Percentiles rank a stretch among this genome's conserved stretches.
Conservation (phyloP, 148 eudicot species). For the Drosera capensis region DNA sequence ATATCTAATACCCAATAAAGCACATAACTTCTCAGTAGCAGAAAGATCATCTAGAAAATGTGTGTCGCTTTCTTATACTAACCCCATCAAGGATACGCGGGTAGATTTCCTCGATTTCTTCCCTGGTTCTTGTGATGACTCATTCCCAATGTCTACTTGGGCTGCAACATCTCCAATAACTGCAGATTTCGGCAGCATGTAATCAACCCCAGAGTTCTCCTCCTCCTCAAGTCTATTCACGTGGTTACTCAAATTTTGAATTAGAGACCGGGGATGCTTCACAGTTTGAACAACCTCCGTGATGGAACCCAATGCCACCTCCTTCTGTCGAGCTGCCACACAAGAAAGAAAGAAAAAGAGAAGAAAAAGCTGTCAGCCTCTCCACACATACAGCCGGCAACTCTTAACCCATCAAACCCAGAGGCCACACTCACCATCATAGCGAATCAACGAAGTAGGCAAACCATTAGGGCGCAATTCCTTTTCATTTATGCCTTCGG, state of each 20-base stretch:
- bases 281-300: slow-evolving; percentile 88
- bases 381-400: slow-evolving; percentile 6
- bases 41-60: slow-evolving; percentile 1
- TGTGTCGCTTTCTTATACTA: slow-evolving; percentile 13
- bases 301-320: slow-evolving; percentile 76
- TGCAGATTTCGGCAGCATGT: slow-evolving; percentile 34
- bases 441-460: slow-evolving; percentile 80
- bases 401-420: slow-evolving; percentile 2
- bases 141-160: slow-evolving; percentile 19
- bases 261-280: slow-evolving; percentile 55
- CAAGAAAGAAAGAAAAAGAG: too few species aligned
- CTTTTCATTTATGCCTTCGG: slow-evolving; percentile 81
- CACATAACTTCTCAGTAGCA: neutral
- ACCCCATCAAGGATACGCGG: slow-evolving; percentile 60
- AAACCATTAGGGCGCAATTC: slow-evolving; percentile 85
- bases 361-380: slow-evolving; percentile 53
- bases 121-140: slow-evolving; percentile 22
- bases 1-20: neutral
- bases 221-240: slow-evolving; percentile 17
- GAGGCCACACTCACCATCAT: slow-evolving; percentile 74
- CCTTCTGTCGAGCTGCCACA: slow-evolving; percentile 89
- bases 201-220: slow-evolving; percentile 29
- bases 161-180: slow-evolving; percentile 23
- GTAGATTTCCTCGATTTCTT: slow-evolving; percentile 50
- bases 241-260: slow-evolving; percentile 22